phyloP scores from a whole-genome alignment of 2,329 filamentous ascomycete genomes.

The Penicillium polonicum region DNA sequence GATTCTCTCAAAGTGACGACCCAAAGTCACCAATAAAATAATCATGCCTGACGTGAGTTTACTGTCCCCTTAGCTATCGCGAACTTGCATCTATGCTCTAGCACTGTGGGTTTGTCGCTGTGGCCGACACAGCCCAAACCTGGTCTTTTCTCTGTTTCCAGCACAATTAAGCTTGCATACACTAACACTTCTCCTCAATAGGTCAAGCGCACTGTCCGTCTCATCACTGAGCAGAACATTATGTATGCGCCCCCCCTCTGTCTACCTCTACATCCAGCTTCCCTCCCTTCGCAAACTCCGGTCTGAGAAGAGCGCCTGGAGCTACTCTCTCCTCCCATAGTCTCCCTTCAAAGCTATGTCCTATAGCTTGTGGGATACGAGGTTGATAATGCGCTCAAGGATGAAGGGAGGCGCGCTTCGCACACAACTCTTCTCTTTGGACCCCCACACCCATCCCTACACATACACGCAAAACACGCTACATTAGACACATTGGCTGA shows the following conservation, averaged over 20 bases:
- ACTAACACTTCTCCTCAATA: constrained; percentile 36
- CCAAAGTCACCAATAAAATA: neutral
- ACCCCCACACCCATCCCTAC: neutral
- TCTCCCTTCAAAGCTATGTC: neutral
- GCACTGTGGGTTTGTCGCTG: neutral
- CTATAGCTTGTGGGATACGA: neutral
- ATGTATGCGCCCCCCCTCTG: constrained; percentile 61
- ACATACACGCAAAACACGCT: neutral
- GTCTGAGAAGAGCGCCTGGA: neutral
- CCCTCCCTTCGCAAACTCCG: neutral
- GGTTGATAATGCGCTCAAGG: neutral
- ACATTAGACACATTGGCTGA: constrained; percentile 6
- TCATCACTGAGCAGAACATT: constrained; percentile 87
- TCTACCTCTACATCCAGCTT: neutral
- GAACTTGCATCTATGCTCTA: neutral
- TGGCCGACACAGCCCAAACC: neutral
- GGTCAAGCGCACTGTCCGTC: constrained; percentile 83
- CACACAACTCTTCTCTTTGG: neutral
- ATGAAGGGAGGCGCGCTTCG: neutral
- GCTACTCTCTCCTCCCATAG: neutral
- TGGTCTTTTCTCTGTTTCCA: neutral
- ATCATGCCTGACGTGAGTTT: constrained; percentile 40
- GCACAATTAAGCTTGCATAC: neutral
- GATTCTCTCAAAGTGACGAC: constrained; percentile 1
- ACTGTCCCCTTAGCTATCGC: neutral